Conservation (phyloP, 306 rosid species). For the Coriaria nepalensis region DNA sequence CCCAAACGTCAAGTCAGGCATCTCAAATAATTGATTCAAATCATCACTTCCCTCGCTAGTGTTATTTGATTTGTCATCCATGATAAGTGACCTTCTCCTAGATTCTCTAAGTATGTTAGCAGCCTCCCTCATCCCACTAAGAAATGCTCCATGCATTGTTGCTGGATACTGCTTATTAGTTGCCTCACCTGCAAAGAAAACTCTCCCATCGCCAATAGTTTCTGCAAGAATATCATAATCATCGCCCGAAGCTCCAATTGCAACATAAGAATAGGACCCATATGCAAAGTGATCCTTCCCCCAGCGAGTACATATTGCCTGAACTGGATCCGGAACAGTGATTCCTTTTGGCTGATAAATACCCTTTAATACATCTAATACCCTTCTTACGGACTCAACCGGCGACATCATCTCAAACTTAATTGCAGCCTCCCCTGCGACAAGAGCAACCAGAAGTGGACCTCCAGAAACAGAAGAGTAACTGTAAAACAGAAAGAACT, state of each 20-base stretch:
- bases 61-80: slow-evolving; percentile 17
- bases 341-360: slow-evolving; percentile 70
- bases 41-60: slow-evolving; percentile 23
- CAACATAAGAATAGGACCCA: slow-evolving; percentile 83
- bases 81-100: slow-evolving; percentile 28
- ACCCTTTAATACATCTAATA: slow-evolving; percentile 47
- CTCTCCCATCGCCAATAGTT: slow-evolving; percentile 58
- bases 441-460: slow-evolving; percentile 75
- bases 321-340: slow-evolving; percentile 64
- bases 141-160: slow-evolving; percentile 87
- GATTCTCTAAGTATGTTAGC: slow-evolving; percentile 72
- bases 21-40: slow-evolving; percentile 34
- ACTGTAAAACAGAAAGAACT: slow-evolving; percentile 80
- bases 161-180: slow-evolving; percentile 86
- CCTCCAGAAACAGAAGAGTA: slow-evolving; percentile 90
- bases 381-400: slow-evolving; percentile 72
- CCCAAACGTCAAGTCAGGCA: slow-evolving; percentile 54
- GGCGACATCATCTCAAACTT: slow-evolving; percentile 89
- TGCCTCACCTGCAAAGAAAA: slow-evolving; percentile 90
- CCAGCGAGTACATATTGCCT: slow-evolving; percentile 80
- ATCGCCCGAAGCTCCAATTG: slow-evolving; percentile 78
- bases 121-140: slow-evolving; percentile 93
- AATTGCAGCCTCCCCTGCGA: slow-evolving; percentile 77
- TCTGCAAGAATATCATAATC: slow-evolving; percentile 79
- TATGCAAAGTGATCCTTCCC: slow-evolving; percentile 58